Conservation (phyloP, 495 filamentous ascomycete species). For the Xylaria bambusicola region DNA sequence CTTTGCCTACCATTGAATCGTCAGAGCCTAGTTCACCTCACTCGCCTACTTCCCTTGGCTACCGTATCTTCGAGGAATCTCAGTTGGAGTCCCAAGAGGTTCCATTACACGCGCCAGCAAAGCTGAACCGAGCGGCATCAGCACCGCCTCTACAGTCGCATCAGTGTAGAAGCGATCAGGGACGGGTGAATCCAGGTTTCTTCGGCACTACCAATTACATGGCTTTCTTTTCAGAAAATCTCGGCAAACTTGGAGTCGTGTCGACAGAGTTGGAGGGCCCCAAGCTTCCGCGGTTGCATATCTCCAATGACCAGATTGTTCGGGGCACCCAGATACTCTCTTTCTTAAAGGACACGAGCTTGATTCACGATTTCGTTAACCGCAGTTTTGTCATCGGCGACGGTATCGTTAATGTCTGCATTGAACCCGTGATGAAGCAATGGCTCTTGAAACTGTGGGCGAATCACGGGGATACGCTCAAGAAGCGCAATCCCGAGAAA, state of each 20-base stretch:
- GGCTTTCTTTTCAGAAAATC: slow-evolving; percentile 33
- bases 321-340: slow-evolving; percentile 31
- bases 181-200: slow-evolving; percentile 25
- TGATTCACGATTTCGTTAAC: slow-evolving; percentile 28
- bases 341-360: slow-evolving; percentile 30
- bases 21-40: neutral
- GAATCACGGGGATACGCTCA: slow-evolving; percentile 24
- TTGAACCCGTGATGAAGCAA: slow-evolving; percentile 37
- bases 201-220: slow-evolving; percentile 32
- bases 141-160: slow-evolving; percentile 32
- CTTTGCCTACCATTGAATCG: slow-evolving; percentile 4
- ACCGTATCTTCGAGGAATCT: neutral
- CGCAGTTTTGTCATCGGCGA: slow-evolving; percentile 35
- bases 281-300: slow-evolving; percentile 22
- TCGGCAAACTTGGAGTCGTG: slow-evolving; percentile 23
- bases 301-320: slow-evolving; percentile 32
- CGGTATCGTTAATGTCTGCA: slow-evolving; percentile 29
- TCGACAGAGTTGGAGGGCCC: slow-evolving; percentile 21
- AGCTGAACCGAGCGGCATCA: slow-evolving; percentile 32
- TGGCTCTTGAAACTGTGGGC: slow-evolving; percentile 32
- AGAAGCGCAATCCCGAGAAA: slow-evolving; percentile 33
- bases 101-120: slow-evolving; percentile 6
- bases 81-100: neutral
- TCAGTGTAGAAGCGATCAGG: slow-evolving; percentile 14
- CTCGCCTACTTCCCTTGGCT: neutral